A percentile compares a stretch with the other conserved stretches of the same genome.
Evolutionary conservation across 2,329 filamentous ascomycete genomes (phyloP).

Genomic region (Chaetomium sp.): DNA sequence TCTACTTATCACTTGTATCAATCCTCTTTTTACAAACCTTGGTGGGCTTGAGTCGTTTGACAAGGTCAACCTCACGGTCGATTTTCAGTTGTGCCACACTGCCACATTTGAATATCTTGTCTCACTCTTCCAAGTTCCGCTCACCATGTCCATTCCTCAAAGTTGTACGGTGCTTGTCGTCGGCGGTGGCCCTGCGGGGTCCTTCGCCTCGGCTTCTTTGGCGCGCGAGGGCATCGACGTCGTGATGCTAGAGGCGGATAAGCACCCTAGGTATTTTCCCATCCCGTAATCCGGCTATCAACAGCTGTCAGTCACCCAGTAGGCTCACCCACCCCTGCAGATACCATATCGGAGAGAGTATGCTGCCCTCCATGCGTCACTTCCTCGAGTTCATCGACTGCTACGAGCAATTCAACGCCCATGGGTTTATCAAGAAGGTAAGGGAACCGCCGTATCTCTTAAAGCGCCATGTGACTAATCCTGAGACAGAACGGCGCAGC

Average conservation of each 20-base stretch:
- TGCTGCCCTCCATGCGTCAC: constrained; percentile 45
- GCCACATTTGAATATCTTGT: not conserved
- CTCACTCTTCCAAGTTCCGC: not conserved
- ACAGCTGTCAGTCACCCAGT: no score
- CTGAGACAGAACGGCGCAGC: constrained; percentile 42
- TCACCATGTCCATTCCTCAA: constrained; percentile 31
- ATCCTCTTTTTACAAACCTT: no score
- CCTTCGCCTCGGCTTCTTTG: constrained; percentile 47
- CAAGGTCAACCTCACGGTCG: not conserved
- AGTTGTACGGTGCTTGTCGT: constrained; percentile 45
- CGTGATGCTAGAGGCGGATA: constrained; percentile 49
- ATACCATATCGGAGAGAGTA: constrained; percentile 45
- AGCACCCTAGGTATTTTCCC: constrained; percentile 31
- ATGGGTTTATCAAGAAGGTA: constrained; percentile 45
- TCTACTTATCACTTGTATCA: no score
- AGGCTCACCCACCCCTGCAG: not conserved
- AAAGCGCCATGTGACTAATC: not conserved
- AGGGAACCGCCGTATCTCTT: not conserved
- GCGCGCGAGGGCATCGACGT: constrained; percentile 50
- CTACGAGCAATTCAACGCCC: constrained; percentile 42
- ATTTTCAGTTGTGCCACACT: no score
- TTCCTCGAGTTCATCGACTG: constrained; percentile 50
- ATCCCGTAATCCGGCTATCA: no score
- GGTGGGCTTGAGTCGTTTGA: not conserved
- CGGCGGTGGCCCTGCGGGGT: constrained; percentile 50